Evolutionary conservation across 2,329 filamentous ascomycete species (phyloP), one percentile per base, ranked within the genome.

Genomic region (Trichoderma sp.): DNA sequence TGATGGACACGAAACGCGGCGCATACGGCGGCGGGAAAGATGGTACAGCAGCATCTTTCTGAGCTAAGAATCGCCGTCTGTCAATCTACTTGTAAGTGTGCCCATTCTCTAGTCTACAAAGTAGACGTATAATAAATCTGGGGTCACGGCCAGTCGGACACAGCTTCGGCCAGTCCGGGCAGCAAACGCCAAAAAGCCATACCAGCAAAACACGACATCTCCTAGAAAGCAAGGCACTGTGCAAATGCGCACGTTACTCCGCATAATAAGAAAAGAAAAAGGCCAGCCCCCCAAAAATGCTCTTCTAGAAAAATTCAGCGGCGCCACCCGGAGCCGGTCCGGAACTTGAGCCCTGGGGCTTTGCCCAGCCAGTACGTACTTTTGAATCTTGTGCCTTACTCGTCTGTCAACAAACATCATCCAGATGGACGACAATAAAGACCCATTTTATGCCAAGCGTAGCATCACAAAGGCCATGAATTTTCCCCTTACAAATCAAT

Each of bases 81-180:
- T 7, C 16, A 19, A 6, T 16, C 37, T 19, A 27, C 27, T 27
- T 27, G 27, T 27, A 43, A 43, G 16, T 2, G 37, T 8, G 7
- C 10, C 31, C 8, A 33, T 33, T 33, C 37, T 10, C 4, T 5
- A 19, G 37, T 7, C 16, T n/a, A 19, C 16, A 7, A 4, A 43
- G 1, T n/a, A 19, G 19, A 16, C 24, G 27, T 40, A 31, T 40
- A 31, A 33, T 49, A 29, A 52, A 67, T 67, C 63, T 33, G 63
- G 63, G 63, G 63, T 67, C 31, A 40, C 40, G 5, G 40, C 37
- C 63, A 58, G 55, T 52, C 55, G 63, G 55, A 43, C 40, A 52
- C 57, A n/a, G 24, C 47, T 29, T 67, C 63, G 55, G 63, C 63
- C 63, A 58, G 27, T 3, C 63, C 63, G 55, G 37, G 21, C 40